Evolutionary conservation across 2,329 filamentous ascomycete species (phyloP).

Genomic region (Parasarocladium wereldwijsianum): DNA sequence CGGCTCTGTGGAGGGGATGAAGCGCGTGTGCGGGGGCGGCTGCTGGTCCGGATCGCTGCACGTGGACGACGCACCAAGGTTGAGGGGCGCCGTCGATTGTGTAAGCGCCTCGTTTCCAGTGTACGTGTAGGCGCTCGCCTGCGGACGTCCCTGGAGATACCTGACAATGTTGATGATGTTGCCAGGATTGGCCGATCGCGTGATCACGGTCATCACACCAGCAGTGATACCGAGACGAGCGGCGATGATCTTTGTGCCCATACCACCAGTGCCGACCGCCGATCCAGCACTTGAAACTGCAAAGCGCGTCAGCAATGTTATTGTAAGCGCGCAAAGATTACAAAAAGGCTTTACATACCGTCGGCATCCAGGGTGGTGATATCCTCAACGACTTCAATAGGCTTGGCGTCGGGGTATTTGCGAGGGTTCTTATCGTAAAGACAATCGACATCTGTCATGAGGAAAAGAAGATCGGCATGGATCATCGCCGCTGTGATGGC

Average conservation of each 20-base stretch:
- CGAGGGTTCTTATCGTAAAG: slow-evolving; percentile 94
- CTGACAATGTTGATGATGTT: slow-evolving; percentile 80
- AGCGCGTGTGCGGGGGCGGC: slow-evolving; percentile 76
- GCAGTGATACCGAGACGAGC: slow-evolving; percentile 84
- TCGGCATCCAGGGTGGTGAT: slow-evolving; percentile 73
- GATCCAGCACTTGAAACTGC: slow-evolving; percentile 79
- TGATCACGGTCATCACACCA: slow-evolving; percentile 92
- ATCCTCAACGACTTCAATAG: slow-evolving; percentile 87
- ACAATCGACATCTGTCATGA: slow-evolving; percentile 98
- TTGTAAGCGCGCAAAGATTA: not conserved
- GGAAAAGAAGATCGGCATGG: slow-evolving; percentile 86
- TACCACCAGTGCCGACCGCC: slow-evolving; percentile 80
- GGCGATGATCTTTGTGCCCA: slow-evolving; percentile 95
- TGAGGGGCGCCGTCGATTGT: slow-evolving; percentile 20
- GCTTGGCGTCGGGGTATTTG: slow-evolving; percentile 66
- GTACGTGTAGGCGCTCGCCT: slow-evolving; percentile 8
- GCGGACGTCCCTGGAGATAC: slow-evolving; percentile 48
- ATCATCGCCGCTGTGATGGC: slow-evolving; percentile 97
- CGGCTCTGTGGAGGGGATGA: slow-evolving; percentile 69
- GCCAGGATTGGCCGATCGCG: slow-evolving; percentile 79
- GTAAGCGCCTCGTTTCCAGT: slow-evolving; percentile 15
- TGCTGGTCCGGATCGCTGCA: slow-evolving; percentile 10
- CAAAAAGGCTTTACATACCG: slow-evolving; percentile 26
- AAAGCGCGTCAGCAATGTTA: not conserved
- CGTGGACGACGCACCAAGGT: slow-evolving; percentile 15